A percentile compares a stretch with the other conserved stretches of the same genome.
These are phyloP conservation scores for Picea sitchensis DNA, from an alignment of 75 land plant genomes.

Conservation along the genomic window DNA sequence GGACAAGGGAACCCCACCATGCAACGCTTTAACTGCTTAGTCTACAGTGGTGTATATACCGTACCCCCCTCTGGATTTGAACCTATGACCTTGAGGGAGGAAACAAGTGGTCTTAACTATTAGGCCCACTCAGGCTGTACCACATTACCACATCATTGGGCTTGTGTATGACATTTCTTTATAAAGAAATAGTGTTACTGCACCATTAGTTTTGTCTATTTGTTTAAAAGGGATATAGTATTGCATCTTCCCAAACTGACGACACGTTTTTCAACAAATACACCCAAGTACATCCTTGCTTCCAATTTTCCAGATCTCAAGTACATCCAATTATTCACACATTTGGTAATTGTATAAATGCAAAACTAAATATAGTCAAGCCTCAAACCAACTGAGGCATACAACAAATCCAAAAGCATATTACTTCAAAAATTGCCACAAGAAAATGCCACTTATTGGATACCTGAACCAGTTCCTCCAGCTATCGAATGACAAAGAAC, in stretches of 20 bases:
- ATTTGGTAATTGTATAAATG: neutral
- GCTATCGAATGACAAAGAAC: conserved; percentile 99
- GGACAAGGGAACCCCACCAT: too few relatives aligned
- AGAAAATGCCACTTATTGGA: neutral
- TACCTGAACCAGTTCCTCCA: conserved; percentile 99
- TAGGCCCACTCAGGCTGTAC: too few relatives aligned
- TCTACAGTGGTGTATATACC: too few relatives aligned
- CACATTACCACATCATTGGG: neutral
- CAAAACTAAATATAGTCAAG: neutral
- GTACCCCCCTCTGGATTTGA: too few relatives aligned
- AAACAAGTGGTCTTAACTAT: too few relatives aligned
- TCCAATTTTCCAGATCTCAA: neutral
- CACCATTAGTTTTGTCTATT: too few relatives aligned
- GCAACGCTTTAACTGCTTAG: too few relatives aligned
- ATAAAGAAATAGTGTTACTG: neutral
- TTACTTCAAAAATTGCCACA: neutral
- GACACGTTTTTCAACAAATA: neutral
- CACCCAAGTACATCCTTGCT: neutral
- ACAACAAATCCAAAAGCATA: neutral
- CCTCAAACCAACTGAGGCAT: neutral
- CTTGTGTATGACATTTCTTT: neutral
- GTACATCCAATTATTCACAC: neutral
- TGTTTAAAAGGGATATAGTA: neutral
- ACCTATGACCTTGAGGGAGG: too few relatives aligned
- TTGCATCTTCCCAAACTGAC: neutral